These are phyloP conservation scores for Candida anutae DNA, from an alignment of 1,139 yeast species.

Conservation along the genomic window DNA sequence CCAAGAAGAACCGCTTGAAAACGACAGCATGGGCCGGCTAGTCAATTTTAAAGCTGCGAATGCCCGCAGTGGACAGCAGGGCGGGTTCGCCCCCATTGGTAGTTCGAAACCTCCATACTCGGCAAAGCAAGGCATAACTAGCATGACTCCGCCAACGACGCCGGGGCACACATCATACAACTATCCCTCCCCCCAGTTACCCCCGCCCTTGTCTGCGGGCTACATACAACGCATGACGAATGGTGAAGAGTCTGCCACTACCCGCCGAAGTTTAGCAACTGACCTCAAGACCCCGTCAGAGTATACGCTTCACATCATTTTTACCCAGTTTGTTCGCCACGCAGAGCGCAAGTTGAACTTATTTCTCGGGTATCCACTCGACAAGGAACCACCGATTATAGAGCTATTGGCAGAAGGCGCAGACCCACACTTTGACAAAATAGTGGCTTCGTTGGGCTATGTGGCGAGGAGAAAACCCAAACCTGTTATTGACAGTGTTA, in stretches of 20 bases:
- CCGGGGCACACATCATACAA: too few species aligned
- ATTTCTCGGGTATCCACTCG: slow-evolving; percentile 62
- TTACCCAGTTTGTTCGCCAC: slow-evolving; percentile 90
- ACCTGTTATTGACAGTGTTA: slow-evolving; percentile 93
- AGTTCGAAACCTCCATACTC: too few species aligned
- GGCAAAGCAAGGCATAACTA: too few species aligned
- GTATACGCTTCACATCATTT: slow-evolving; percentile 86
- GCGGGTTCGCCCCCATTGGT: too few species aligned
- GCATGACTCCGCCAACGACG: too few species aligned
- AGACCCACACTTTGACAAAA: slow-evolving; percentile 79
- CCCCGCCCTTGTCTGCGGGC: slow-evolving; percentile 12
- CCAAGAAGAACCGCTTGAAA: too few species aligned
- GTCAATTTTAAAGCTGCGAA: too few species aligned
- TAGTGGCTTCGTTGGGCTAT: slow-evolving; percentile 79
- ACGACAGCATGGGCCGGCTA: too few species aligned
- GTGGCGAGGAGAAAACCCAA: slow-evolving; percentile 87
- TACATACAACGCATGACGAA: slow-evolving; percentile 19
- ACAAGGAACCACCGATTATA: slow-evolving; percentile 73
- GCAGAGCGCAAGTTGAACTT: slow-evolving; percentile 80
- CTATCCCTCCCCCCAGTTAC: too few species aligned
- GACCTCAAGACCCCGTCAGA: slow-evolving; percentile 81
- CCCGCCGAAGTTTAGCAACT: slow-evolving; percentile 46
- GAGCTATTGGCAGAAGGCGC: slow-evolving; percentile 81
- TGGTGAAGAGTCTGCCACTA: slow-evolving; percentile 27
- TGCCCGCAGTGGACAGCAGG: too few species aligned